These are phyloP conservation scores for Cyberlindnera euphorbiiphila DNA, from an alignment of 805 yeast genomes.

Conservation along the genomic window DNA sequence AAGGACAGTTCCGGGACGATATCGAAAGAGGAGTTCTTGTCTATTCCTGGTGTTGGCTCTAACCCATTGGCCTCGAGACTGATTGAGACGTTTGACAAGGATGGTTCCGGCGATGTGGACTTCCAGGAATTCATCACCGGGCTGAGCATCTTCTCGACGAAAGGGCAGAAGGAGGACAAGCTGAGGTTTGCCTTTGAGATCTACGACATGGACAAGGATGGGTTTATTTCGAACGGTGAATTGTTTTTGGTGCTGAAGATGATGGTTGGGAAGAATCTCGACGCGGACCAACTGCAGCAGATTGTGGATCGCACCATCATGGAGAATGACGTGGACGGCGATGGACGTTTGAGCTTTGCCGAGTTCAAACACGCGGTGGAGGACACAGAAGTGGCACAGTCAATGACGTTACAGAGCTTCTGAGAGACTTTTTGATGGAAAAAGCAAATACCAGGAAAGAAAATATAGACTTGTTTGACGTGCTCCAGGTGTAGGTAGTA, in stretches of 20 bases:
- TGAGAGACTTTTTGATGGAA: no score
- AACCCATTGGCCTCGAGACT: slow-evolving; percentile 89
- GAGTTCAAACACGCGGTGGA: slow-evolving; percentile 74
- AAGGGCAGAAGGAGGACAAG: slow-evolving; percentile 77
- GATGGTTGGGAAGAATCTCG: slow-evolving; percentile 94
- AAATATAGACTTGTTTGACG: no score
- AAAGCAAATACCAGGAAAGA: no score
- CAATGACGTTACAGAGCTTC: slow-evolving; percentile 43
- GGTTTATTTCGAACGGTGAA: slow-evolving; percentile 93
- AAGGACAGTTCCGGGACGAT: slow-evolving; percentile 90
- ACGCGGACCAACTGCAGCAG: slow-evolving; percentile 87
- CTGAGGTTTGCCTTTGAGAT: slow-evolving; percentile 86
- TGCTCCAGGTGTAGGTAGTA: no score
- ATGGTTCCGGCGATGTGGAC: slow-evolving; percentile 89
- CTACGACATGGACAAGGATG: slow-evolving; percentile 94
- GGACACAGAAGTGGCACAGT: slow-evolving; percentile 52
- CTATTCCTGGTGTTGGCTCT: slow-evolving; percentile 87
- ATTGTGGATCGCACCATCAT: slow-evolving; percentile 94
- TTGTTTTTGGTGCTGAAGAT: slow-evolving; percentile 84
- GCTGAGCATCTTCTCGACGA: slow-evolving; percentile 81
- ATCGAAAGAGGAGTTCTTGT: slow-evolving; percentile 83
- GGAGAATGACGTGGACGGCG: slow-evolving; percentile 88
- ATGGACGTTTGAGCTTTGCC: slow-evolving; percentile 77
- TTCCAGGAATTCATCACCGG: slow-evolving; percentile 92
- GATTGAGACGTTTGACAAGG: slow-evolving; percentile 92